Evolutionary conservation across 139 green algal genomes (phyloP).

Genomic region (Helicosporidium sp.): DNA sequence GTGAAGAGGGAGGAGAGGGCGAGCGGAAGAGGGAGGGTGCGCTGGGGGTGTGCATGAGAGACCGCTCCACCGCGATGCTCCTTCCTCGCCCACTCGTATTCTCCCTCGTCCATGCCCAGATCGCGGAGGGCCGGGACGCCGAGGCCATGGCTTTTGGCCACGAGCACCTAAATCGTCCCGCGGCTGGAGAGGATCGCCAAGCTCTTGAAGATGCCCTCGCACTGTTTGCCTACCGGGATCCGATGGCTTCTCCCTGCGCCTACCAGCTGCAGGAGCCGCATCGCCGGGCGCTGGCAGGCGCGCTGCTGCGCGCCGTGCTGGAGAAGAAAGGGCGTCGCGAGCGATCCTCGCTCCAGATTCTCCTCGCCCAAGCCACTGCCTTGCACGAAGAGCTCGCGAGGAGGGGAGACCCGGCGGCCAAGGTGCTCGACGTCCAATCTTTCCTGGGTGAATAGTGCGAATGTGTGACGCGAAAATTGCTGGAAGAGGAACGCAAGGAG

Average conservation of each 20-base stretch:
- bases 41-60: too few relatives aligned
- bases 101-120: conserved; percentile 15
- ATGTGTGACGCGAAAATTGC: too few relatives aligned
- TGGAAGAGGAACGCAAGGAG: too few relatives aligned
- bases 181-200: conserved; percentile 9
- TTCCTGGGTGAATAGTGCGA: too few relatives aligned
- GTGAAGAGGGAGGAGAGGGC: too few relatives aligned
- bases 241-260: conserved; percentile 25
- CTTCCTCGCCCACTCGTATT: too few relatives aligned
- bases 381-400: neutral
- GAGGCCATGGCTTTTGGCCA: conserved; percentile 31
- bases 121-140: conserved; percentile 19
- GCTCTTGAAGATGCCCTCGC: conserved; percentile 32
- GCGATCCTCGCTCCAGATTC: conserved; percentile 8
- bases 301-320: conserved; percentile 31
- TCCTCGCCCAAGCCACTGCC: conserved; percentile 3
- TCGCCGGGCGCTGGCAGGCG: conserved; percentile 23
- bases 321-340: conserved; percentile 10
- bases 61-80: too few relatives aligned
- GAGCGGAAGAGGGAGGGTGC: too few relatives aligned
- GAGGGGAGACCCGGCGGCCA: too few relatives aligned
- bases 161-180: too few relatives aligned
- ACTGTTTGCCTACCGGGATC: conserved; percentile 46
- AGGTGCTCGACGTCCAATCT: too few relatives aligned
- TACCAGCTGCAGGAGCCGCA: conserved; percentile 28